Evolutionary conservation across 257 asterid genomes (phyloP), one percentile per base, ranked within the genome.

Genomic region (Haberlea rhodopensis): DNA sequence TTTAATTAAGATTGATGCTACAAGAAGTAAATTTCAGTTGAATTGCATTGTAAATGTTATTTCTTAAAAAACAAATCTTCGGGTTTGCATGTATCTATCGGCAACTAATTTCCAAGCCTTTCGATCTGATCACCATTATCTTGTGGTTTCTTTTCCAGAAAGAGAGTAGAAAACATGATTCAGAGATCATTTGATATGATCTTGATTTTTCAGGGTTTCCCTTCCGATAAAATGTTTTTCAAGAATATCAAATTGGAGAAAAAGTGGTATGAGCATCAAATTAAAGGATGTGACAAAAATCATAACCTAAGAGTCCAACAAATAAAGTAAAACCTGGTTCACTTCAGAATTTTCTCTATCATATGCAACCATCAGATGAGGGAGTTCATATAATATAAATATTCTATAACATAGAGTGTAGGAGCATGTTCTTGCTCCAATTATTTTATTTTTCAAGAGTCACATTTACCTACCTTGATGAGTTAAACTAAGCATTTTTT

Each of bases 101-200:
- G 20, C 25, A 52, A 56, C 45, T 40, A 63, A 62, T 46, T 22
- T 23, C 31, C 8, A 40, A 3, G 22, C 26, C 8, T 59, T 61
- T 23, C 9, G 9, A 55, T 16, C 3, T 24, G n/a, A 24, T 55
- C 1, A 25, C 27, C 13, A 18, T 21, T 31, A 1, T 4, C 24
- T 18, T 55, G 37, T 68, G 32, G 16, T 63, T 68, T 57, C 60
- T 48, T 61, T 59, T 29, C 23, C n/a, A 51, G 32, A 57, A 29
- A 65, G 27, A 59, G 19, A 34, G 26, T 53, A 64, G 69, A 74
- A 57, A 75, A 51, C 77, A 76, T 62, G 80, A 76, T 75, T 74
- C 73, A 66, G 28, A 31, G 26, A 20, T 31, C 56, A 32, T 66
- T n/a, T 75, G 73, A 43, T 68, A n/a, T 58, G 10, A 18, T 51